A percentile compares a stretch with the other conserved stretches of the same genome.
Evolutionary conservation across 2,329 filamentous ascomycete species (phyloP).

Genomic region (Didymella lethalis): DNA sequence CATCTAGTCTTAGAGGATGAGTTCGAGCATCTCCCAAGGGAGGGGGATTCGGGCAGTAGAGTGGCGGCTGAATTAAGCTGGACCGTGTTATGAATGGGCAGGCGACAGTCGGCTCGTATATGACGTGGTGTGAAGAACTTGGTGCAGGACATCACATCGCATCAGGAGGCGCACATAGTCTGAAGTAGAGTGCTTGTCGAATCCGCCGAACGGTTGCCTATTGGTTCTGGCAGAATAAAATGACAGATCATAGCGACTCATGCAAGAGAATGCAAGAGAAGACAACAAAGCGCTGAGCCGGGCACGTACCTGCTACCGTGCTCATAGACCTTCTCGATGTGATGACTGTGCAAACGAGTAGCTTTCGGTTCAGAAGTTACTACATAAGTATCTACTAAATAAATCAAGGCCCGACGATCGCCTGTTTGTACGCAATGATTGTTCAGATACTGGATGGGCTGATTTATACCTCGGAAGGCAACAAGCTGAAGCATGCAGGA

Average conservation of each 20-base stretch:
- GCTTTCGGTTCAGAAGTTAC: too few relatives aligned
- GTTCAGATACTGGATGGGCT: too few relatives aligned
- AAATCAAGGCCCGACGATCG: too few relatives aligned
- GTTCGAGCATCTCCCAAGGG: not conserved
- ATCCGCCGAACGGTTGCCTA: not conserved
- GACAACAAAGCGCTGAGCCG: not conserved
- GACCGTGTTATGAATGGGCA: not conserved
- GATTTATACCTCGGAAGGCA: too few relatives aligned
- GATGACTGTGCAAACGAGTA: not conserved
- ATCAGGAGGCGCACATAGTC: not conserved
- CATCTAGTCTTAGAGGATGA: not conserved
- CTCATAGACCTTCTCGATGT: not conserved
- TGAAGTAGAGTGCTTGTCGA: not conserved
- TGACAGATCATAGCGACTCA: not conserved
- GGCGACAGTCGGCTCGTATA: not conserved
- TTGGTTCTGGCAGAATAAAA: too few relatives aligned
- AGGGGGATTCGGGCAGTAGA: not conserved
- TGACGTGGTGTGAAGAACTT: not conserved
- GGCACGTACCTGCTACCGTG: not conserved
- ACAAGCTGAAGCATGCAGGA: too few relatives aligned
- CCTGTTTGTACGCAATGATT: too few relatives aligned
- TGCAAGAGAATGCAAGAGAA: not conserved
- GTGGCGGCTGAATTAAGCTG: not conserved
- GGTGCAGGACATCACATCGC: not conserved
- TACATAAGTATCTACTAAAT: not conserved